These are phyloP conservation scores for Vigna nakashimae DNA, from an alignment of 306 rosid genomes.

Conservation along the genomic window DNA sequence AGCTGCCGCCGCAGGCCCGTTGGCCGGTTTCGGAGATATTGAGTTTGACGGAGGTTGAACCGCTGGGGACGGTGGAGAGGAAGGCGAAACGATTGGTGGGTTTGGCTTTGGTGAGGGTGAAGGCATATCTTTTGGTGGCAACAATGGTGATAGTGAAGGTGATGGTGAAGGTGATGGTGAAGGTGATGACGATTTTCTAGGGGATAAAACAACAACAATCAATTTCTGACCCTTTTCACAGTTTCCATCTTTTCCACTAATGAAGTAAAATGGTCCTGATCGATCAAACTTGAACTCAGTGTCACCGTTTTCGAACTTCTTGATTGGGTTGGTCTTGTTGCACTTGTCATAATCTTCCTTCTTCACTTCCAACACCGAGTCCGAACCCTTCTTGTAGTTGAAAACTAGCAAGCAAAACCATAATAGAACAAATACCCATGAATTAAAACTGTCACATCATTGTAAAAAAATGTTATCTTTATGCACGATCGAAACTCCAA, in stretches of 20 bases:
- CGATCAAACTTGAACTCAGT: slow-evolving; percentile 62
- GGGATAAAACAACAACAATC: slow-evolving; percentile 58
- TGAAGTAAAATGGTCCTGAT: slow-evolving; percentile 76
- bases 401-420: slow-evolving; percentile 53
- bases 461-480: slow-evolving; percentile 12
- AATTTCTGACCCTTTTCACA: slow-evolving; percentile 82
- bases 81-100: slow-evolving; percentile 35
- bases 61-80: slow-evolving; percentile 5
- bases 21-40: too few relatives aligned
- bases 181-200: slow-evolving; percentile 29
- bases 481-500: neutral
- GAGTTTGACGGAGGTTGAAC: neutral
- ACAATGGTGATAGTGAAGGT: neutral
- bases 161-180: slow-evolving; percentile 26
- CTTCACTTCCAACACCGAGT: slow-evolving; percentile 78
- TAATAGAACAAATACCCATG: neutral
- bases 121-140: neutral
- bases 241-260: slow-evolving; percentile 58
- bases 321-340: slow-evolving; percentile 60
- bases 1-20: too few relatives aligned
- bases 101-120: slow-evolving; percentile 29
- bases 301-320: slow-evolving; percentile 69
- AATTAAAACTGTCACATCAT: neutral
- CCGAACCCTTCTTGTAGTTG: slow-evolving; percentile 72
- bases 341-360: slow-evolving; percentile 68